Evolutionary conservation across 2,329 filamentous ascomycete genomes (phyloP).

Genomic region (Aspergillus sojae): DNA sequence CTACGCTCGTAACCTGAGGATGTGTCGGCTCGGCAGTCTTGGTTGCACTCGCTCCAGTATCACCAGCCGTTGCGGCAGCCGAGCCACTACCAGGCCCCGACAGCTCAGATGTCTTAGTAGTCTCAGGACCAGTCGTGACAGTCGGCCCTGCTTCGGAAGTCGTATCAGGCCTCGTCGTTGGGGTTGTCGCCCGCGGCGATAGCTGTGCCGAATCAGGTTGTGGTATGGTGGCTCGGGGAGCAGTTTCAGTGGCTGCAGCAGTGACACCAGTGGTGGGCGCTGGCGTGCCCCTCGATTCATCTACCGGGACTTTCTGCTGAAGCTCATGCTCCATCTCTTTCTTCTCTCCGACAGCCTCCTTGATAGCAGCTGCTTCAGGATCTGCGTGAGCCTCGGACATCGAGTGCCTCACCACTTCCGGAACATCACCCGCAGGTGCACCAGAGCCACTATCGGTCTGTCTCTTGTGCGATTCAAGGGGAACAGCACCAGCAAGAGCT

Average conservation of each 20-base stretch:
- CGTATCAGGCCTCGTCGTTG: constrained; percentile 4
- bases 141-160: constrained; percentile 5
- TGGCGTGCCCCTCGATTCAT: constrained; percentile 41
- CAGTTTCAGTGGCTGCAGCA: constrained; percentile 41
- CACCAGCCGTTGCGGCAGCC: constrained; percentile 8
- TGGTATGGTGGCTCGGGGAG: constrained; percentile 32
- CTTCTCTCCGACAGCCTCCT: constrained; percentile 73
- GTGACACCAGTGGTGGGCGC: constrained; percentile 40
- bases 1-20: not conserved
- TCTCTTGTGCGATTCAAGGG: constrained; percentile 41
- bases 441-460: constrained; percentile 20
- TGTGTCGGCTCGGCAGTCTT: constrained; percentile 20
- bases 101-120: constrained; percentile 21
- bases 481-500: constrained; percentile 47
- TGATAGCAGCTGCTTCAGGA: constrained; percentile 72
- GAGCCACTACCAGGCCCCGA: constrained; percentile 16
- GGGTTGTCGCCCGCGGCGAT: constrained; percentile 21
- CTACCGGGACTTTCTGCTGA: constrained; percentile 51
- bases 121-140: constrained; percentile 24
- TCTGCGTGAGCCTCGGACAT: constrained; percentile 56
- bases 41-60: constrained; percentile 13
- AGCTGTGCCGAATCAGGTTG: constrained; percentile 21
- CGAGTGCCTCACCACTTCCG: constrained; percentile 49
- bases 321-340: constrained; percentile 73
- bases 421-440: constrained; percentile 37